These are phyloP conservation scores for Colletotrichum sp. DNA, from an alignment of 2,329 filamentous ascomycete genomes.

Conservation along the genomic window DNA sequence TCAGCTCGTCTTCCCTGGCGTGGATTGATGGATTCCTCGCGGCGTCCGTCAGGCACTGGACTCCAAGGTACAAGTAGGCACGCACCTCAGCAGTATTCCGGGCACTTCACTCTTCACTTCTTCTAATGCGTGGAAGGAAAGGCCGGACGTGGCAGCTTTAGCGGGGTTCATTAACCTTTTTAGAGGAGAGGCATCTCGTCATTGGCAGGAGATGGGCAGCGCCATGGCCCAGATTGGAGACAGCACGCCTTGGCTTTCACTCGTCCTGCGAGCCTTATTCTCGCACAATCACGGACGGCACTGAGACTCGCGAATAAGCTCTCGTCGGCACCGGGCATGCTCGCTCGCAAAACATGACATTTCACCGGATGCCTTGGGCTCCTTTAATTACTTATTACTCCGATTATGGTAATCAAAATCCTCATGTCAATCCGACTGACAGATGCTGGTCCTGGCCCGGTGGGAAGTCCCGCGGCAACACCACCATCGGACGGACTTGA, in stretches of 20 bases:
- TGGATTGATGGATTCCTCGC: background rate
- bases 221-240: slow-evolving; percentile 14
- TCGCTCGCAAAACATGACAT: background rate
- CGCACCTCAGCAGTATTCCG: background rate
- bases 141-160: slow-evolving; percentile 20
- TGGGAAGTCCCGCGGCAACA: slow-evolving; percentile 3
- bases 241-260: background rate
- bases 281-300: background rate
- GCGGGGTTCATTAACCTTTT: slow-evolving; percentile 23
- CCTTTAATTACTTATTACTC: background rate
- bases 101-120: background rate
- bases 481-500: slow-evolving; percentile 10
- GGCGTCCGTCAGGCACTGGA: background rate
- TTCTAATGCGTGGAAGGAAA: background rate
- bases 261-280: background rate
- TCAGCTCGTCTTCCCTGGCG: background rate
- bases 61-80: background rate
- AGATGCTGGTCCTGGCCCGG: background rate
- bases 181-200: slow-evolving; percentile 16
- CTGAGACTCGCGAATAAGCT: background rate
- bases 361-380: background rate
- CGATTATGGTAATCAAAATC: background rate
- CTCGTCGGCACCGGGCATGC: background rate
- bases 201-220: slow-evolving; percentile 17
- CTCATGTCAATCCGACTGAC: background rate